Base-by-base conservation (phyloP, 768 basidiomycete genomes). In the Tricholoma bakamatsutake region DNA sequence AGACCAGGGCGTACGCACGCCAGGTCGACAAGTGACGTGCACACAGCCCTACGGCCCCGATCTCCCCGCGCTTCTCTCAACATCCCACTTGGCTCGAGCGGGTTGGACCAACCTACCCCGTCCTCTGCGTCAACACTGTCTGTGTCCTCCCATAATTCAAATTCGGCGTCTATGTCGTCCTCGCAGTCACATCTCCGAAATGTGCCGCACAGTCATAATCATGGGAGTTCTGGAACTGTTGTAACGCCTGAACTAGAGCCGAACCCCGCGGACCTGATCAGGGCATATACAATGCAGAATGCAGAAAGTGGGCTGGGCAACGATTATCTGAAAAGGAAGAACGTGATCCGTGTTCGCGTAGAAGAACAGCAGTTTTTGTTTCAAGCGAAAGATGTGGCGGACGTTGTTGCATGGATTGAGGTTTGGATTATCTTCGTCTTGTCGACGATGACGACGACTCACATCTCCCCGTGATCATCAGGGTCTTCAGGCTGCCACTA, bases 321-420 rank as follows among this genome's bases (percentile, higher is more conserved):
- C 57, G 97, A 99, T 69, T 99, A 99, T 71, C 35, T 83, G 60
- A 98, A 98, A 79, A 77, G 94, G 59, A 88, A 84, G 75, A 90
- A 98, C 68, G 96, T 98, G 45, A 93, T 98, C 33, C 80, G 97
- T 18, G 83, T 98, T 28, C 73, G 96, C 55, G 74, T 93, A 60
- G 93, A 97, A 68, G 97, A 96, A 11, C 92, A 98, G 74, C 97
- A 99, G 73, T 99, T 99, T 71, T 74, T 99, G 62, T 64, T 99
- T 62, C 96, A 99, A 71, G 90, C 91, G 2, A 81, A 78, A 50
- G 87, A 90, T 65, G 85, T 93, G 37, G 78, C 84, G 43, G 83
- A 84, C 27, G 95, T 98, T 1, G 91, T 98, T 53, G 84, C 88
- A 53, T 95, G 96, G 93, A 95, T 99, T 58, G 96, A 99, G 85